phyloP scores from a whole-genome alignment of 1,139 yeast species.

The Sugiyamaella neomexicana region DNA sequence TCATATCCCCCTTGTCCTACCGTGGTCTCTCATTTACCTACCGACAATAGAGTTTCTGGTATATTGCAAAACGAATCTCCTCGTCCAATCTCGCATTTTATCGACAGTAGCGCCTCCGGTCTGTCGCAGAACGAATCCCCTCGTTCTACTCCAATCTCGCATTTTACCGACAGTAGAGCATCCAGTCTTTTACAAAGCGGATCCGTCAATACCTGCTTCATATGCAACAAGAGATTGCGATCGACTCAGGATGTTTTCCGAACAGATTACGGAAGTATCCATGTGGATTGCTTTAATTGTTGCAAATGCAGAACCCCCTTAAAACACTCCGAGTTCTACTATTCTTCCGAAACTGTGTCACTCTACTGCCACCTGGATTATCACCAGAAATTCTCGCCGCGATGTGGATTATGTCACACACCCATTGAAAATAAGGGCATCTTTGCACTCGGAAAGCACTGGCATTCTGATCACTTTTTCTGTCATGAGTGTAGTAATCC shows the following conservation, averaged over 20 bases:
- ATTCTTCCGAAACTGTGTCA: constrained; percentile 24
- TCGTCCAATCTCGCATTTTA: no score
- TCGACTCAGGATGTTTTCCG: constrained; percentile 31
- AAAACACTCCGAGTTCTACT: constrained; percentile 39
- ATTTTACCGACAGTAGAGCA: constrained; percentile 2
- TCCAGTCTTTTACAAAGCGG: constrained; percentile 1
- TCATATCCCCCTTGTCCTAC: no score
- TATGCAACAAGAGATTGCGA: constrained; percentile 28
- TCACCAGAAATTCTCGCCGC: constrained; percentile 38
- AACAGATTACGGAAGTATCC: constrained; percentile 34
- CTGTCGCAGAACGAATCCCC: neutral
- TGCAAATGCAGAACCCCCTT: constrained; percentile 34
- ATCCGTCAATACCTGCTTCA: constrained; percentile 22
- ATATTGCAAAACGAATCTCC: no score
- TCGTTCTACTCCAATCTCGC: neutral
- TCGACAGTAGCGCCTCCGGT: no score
- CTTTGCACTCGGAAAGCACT: constrained; percentile 37
- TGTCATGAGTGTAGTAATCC: constrained; percentile 39
- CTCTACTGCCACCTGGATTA: constrained; percentile 41
- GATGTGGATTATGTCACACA: constrained; percentile 38
- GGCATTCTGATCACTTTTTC: constrained; percentile 41
- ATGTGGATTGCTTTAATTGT: constrained; percentile 39
- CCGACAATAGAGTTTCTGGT: no score
- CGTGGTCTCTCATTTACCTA: no score
- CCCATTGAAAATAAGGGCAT: constrained; percentile 39